Evolutionary conservation across 768 basidiomycete species (phyloP), one percentile per base, ranked within the genome.

Genomic region (Boletus barrowsii): DNA sequence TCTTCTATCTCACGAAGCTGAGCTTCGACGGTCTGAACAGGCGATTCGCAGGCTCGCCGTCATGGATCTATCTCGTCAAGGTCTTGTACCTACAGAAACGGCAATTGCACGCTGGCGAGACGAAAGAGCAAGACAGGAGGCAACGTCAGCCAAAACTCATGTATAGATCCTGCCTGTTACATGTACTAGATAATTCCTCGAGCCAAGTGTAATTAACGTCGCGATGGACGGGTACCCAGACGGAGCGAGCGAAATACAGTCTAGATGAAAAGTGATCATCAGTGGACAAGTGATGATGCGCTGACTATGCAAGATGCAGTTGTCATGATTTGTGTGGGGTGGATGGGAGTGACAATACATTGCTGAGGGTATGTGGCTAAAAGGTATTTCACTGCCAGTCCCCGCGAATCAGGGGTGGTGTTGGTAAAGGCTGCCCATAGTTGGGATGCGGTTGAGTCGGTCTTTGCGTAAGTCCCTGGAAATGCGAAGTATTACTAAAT

Each of bases 61-160:
- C 40, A 74, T 86, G 33, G 90, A 90, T 51, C 79, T 95, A 44
- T 83, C 86, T 17, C 78, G 83, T 37, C 81, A 82, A 55, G 92
- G 92, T 24, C 74, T 88, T 42, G 79, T 94, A 49, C 83, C 83
- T 3, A 93, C 91, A 8, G 92, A 95, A 69, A 83, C 87, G 10
- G 90, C 88, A 57, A 93, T 94, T 32, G 76, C 83, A 32, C 84
- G 83, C 67, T 95, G 92, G 92, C 86, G 80, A 65, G 80, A 75
- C 52, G 74, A 77, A 59, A 72, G 69, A 57, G 62, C 68, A 53
- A 64, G 53, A 49, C 53, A 55, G 35, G 54, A 20, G 29, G 43
- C 42, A 56, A 42, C 47, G 9, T 47, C 44, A 22, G 56, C 35
- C 53, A 51, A 53, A 33, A 41, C 26, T 44, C 49, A 36, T 42